Evolutionary conservation across 2,329 filamentous ascomycete genomes (phyloP).

Genomic region (Penicillium sp.): DNA sequence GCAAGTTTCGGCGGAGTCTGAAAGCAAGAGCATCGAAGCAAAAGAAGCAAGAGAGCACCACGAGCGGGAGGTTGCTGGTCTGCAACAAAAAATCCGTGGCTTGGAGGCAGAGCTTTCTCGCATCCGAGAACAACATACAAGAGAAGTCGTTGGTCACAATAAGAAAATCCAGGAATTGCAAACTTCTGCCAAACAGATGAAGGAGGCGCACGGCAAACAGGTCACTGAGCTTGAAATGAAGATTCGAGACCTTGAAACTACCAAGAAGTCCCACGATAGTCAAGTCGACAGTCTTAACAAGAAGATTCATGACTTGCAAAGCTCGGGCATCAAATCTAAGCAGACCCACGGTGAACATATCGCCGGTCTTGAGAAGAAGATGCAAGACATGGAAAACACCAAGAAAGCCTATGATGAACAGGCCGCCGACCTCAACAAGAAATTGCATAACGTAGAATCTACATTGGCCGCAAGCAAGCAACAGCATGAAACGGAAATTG

Average conservation of each 20-base stretch:
- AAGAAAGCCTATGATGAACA: constrained; percentile 55
- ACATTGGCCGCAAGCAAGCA: constrained; percentile 24
- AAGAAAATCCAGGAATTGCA: constrained; percentile 60
- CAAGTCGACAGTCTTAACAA: constrained; percentile 59
- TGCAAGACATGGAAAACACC: constrained; percentile 59
- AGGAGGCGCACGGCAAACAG: constrained; percentile 61
- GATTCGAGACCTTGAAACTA: constrained; percentile 57
- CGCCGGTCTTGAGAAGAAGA: constrained; percentile 26
- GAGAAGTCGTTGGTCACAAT: constrained; percentile 59
- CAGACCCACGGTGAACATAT: constrained; percentile 55
- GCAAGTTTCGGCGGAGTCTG: constrained; percentile 42
- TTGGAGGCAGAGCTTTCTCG: constrained; percentile 54
- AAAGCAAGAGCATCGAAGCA: constrained; percentile 32
- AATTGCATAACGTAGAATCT: constrained; percentile 57
- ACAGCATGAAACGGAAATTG: constrained; percentile 56
- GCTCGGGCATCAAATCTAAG: constrained; percentile 57
- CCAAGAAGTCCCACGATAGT: constrained; percentile 50
- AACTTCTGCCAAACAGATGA: constrained; percentile 50
- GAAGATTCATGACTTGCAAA: constrained; percentile 47
- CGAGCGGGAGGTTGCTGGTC: constrained; percentile 63
- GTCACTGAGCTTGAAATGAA: constrained; percentile 60
- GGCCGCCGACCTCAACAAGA: constrained; percentile 57
- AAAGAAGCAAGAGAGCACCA: constrained; percentile 41
- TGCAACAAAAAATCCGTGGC: constrained; percentile 60
- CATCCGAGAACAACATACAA: constrained; percentile 52